Evolutionary conservation across 2,329 filamentous ascomycete species (phyloP), one percentile per base, ranked within the genome.

Genomic region (Xylaria arbuscula): DNA sequence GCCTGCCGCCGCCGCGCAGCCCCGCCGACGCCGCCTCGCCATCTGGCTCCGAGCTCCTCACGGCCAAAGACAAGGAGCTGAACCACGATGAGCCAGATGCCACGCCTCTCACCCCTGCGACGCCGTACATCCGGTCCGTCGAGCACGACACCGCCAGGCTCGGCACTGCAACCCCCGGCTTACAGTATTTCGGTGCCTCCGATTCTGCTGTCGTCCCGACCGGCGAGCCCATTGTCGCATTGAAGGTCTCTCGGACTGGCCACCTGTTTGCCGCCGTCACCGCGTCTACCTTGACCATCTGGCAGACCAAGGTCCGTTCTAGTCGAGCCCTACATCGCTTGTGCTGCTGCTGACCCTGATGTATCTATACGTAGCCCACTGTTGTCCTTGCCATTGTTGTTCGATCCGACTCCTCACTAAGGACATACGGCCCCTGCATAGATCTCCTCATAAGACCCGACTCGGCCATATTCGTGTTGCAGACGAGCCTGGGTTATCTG

Each of bases 191-290:
- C 61, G 53, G 74, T 75, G 60, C 72, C 71, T 58, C 75, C 74
- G 71, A 71, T 74, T 50, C 68, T 75, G 60, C 82, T 86, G 72
- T 85, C 83, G 19, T 77, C 81, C 54, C 88, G 84, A 76, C 72
- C 17, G 74, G 72, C 36, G 91, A 92, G 77, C 88, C 86, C 24
- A 89, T 98, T 63, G 82, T 93, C 70, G 92, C 92, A 7, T 83
- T 97, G 62, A 89, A 90, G 71, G 88, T 94, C 48, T 92, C 94
- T 1, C 89, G 94, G 53, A 90, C 88, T 64, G 94, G 94, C 48
- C 91, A 94, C 76, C 83, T 89, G 70, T 98, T 99, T 81, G 93
- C 93, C 60, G 93, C 93, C 55, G 93, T 98, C 77, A 98, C 95
- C 0, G 83, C 88, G 5, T 92, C 92, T 1, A 92, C 92, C 13